Conservation (phyloP, 306 rosid genomes). For the Lablab purpureus region DNA sequence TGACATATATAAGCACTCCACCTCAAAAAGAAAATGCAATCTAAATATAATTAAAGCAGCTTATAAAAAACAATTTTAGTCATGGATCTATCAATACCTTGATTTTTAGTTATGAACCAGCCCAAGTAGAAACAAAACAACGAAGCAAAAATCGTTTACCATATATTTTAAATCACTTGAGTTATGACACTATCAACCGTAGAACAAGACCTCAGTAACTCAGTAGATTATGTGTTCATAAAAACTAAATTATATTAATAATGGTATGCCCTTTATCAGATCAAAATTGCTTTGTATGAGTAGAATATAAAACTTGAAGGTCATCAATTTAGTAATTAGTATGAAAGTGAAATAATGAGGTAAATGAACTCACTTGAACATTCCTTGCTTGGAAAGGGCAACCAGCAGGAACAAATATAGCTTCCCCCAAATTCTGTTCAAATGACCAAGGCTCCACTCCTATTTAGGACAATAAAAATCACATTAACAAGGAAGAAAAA, state of each 20-base stretch:
- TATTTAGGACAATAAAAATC: constrained; percentile 51
- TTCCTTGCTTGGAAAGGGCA: constrained; percentile 95
- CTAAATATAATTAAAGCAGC: constrained; percentile 11
- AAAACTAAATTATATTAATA: constrained; percentile 3
- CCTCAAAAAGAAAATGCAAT: constrained; percentile 2
- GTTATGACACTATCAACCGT: constrained; percentile 13
- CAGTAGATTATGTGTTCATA: constrained; percentile 10
- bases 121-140: neutral
- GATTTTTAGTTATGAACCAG: neutral
- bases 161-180: constrained; percentile 8
- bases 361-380: constrained; percentile 70
- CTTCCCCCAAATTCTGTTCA: constrained; percentile 88
- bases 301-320: neutral
- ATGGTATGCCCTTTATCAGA: constrained; percentile 33
- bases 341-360: constrained; percentile 29
- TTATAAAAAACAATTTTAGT: constrained; percentile 5
- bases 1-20: neutral
- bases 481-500: constrained; percentile 24
- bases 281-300: constrained; percentile 15
- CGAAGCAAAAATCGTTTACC: constrained; percentile 9
- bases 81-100: neutral
- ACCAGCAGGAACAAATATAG: constrained; percentile 94
- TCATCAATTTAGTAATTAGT: constrained; percentile 8
- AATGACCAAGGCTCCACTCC: constrained; percentile 98
- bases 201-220: constrained; percentile 2